These are phyloP conservation scores for Stromatinia cepivora DNA, from an alignment of 2,329 filamentous ascomycete genomes.

Conservation along the genomic window DNA sequence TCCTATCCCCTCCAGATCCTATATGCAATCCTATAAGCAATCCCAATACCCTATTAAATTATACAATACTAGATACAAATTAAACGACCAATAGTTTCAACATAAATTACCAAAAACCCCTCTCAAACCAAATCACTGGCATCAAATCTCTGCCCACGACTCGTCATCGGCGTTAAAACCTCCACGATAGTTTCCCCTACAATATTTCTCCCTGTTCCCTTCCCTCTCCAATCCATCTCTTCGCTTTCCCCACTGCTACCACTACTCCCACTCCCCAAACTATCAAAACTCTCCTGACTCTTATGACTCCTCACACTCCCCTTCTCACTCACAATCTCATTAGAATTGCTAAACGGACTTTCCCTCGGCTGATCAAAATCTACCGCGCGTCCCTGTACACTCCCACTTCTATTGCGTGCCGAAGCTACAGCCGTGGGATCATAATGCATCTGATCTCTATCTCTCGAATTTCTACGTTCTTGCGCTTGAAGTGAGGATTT, in stretches of 20 bases:
- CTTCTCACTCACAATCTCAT: not conserved
- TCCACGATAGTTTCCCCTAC: not conserved
- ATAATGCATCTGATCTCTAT: constrained; percentile 19
- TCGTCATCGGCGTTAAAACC: not conserved
- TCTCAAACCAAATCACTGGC: constrained; percentile 7
- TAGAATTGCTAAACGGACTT: constrained; percentile 9
- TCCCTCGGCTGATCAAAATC: constrained; percentile 17
- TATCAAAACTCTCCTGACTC: not conserved
- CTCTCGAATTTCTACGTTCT: not conserved
- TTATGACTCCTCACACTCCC: not conserved
- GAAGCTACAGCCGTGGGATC: not conserved
- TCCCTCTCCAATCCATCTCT: not conserved
- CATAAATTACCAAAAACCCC: not conserved
- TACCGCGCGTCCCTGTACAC: constrained; percentile 11
- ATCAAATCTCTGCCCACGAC: not conserved
- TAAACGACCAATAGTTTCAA: not conserved
- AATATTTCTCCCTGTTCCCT: not conserved
- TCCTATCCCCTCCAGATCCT: not conserved
- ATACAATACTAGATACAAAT: not conserved
- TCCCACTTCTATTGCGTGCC: not conserved
- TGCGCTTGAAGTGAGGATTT: not conserved
- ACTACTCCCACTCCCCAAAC: not conserved
- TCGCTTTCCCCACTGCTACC: not conserved
- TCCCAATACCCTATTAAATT: not conserved
- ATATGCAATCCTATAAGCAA: not conserved